Base-by-base conservation (phyloP, 768 basidiomycete species). In the Cystoderma amianthinum region DNA sequence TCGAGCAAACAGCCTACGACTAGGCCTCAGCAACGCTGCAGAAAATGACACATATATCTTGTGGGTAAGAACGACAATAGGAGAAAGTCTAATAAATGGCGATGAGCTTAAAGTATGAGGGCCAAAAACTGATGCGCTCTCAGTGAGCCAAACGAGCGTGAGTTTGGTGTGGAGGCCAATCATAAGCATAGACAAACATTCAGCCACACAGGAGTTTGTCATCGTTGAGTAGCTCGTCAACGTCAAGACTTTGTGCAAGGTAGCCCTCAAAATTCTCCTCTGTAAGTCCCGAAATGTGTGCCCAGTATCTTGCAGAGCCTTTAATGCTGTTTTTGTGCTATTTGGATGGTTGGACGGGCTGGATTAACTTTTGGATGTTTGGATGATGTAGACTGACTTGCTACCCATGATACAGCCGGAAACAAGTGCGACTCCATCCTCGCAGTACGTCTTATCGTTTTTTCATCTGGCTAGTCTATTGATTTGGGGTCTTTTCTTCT, bases 171-270 rank as follows among this genome's bases (percentile, higher is more conserved):
- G n/a, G n/a, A n/a, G n/a, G n/a, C n/a, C n/a, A n/a, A n/a, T n/a
- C n/a, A n/a, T n/a, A 55, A 55, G 44, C 47, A 55, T 16, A 16
- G 38, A 25, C 47, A 55, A 39, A 50, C 41, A 40, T 21, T 13
- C 33, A 41, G 41, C 48, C 48, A 41, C 47, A 19, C 16, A 16
- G 39, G 41, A 41, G 42, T 39, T 24, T 44, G 40, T 48, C 44
- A 41, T 45, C 44, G 35, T n/a, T 19, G 20, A 20, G 24, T 47
- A 41, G 45, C 36, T 58, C 61, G 61, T 64, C 63, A 63, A 65
- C 64, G 60, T 62, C 65, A 60, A 64, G 58, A 57, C 57, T 57
- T 51, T 54, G 54, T 50, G 48, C 57, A 60, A 62, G 58, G 52
- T 54, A 54, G 52, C 56, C 56, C 55, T 53, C 54, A 64, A 66